Base-by-base conservation (phyloP, 164 flowering plant genomes). In the Amborella trichopoda region DNA sequence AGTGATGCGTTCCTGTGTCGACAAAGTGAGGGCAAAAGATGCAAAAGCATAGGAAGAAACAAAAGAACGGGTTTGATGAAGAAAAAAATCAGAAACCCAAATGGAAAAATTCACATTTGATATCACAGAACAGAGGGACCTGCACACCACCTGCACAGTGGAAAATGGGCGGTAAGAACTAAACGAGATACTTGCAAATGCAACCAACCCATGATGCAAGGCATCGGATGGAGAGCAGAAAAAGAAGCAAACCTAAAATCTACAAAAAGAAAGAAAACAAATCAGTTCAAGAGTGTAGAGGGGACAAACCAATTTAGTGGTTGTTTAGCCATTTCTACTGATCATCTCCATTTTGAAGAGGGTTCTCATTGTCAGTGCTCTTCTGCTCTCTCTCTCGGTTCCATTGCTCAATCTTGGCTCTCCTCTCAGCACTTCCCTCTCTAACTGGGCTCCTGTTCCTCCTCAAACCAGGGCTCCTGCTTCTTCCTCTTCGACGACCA, bases 361-460 rank as follows among this genome's bases (percentile, higher is more conserved):
- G 28, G 21, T 53, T 28, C n/a, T 50, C 17, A 44, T 42, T 52
- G 23, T 3, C 28, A 46, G 13, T 26, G 25, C 53, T 63, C 41
- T 38, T 38, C 50, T 77, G 72, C 47, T 83, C 96, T 50, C 61
- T 78, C 64, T 89, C 94, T 62, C 82, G 70, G 67, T 85, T 85
- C 95, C 97, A 86, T 38, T 76, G 80, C 58, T 74, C 94, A 67
- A 90, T 90, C 63, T 72, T 90, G 37, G 95, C 94, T 17, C 94
- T 70, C 38, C 97, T 74, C 65, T 89, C 97, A 49, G 73, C 91
- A 68, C 95, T 89, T 24, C 86, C 84, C 66, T 81, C 94, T 66
- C 94, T 79, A 17, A 54, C 65, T 1, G 97, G 94, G 43, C 94
- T 85, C 17, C 78, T 56, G n/a, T 70, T 57, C 49, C 72, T 75